These are phyloP conservation scores for Dothideomycetes sp. DNA, from an alignment of 2,329 filamentous ascomycete genomes.

Conservation along the genomic window DNA sequence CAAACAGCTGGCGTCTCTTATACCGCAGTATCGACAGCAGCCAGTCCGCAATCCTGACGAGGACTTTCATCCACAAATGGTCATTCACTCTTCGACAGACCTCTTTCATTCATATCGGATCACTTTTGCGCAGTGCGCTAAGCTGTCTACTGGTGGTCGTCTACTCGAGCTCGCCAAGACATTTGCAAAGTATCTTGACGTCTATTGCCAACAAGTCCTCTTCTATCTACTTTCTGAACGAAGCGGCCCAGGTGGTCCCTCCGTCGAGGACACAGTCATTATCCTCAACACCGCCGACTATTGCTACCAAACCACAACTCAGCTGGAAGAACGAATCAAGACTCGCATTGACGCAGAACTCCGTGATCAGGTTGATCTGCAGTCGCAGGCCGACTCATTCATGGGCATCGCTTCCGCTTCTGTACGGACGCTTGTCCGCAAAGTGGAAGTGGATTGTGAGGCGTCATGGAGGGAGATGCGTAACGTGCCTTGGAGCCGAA, in stretches of 20 bases:
- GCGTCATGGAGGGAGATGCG: constrained; percentile 93
- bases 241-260: constrained; percentile 42
- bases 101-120: constrained; percentile 95
- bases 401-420: constrained; percentile 87
- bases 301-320: constrained; percentile 85
- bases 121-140: constrained; percentile 87
- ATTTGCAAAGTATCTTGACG: constrained; percentile 85
- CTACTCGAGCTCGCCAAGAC: constrained; percentile 75
- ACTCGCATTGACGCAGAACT: constrained; percentile 75
- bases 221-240: constrained; percentile 58
- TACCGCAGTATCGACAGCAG: constrained; percentile 79
- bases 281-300: constrained; percentile 97
- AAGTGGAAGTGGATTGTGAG: constrained; percentile 73
- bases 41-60: constrained; percentile 73
- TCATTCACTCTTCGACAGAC: constrained; percentile 89
- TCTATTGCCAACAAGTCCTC: constrained; percentile 88
- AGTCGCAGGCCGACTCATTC: constrained; percentile 88
- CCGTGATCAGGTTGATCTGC: constrained; percentile 67
- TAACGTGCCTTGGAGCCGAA: constrained; percentile 86
- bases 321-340: constrained; percentile 90
- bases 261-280: constrained; percentile 67
- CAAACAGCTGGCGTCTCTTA: constrained; percentile 69
- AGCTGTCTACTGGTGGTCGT: constrained; percentile 82
- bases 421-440: constrained; percentile 71
- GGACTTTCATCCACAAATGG: constrained; percentile 80